phyloP scores from a whole-genome alignment of 2,329 filamentous ascomycete genomes.

The Corinectria fuckeliana region DNA sequence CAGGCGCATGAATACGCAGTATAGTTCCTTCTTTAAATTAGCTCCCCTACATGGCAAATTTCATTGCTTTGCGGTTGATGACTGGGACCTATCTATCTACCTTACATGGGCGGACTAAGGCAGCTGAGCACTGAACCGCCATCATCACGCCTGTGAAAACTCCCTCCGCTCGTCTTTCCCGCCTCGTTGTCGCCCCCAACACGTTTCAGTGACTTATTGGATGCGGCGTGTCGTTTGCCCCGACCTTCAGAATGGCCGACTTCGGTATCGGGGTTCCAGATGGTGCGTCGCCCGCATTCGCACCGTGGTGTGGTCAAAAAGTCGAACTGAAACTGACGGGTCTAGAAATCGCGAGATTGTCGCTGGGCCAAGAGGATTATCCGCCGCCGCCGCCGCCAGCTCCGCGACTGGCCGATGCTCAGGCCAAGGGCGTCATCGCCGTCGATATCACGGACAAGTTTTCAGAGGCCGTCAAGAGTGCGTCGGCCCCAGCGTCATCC shows the following conservation, averaged over 20 bases:
- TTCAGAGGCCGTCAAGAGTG: constrained; percentile 59
- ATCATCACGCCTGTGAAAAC: constrained; percentile 8
- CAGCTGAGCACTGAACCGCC: constrained; percentile 10
- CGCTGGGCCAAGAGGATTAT: constrained; percentile 44
- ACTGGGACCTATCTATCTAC: not conserved
- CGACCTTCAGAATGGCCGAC: constrained; percentile 42
- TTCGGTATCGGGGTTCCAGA: constrained; percentile 45
- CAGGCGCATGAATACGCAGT: not conserved
- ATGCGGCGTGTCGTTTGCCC: constrained; percentile 22
- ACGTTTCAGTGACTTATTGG: constrained; percentile 6
- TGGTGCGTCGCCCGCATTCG: constrained; percentile 36
- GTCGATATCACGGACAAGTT: constrained; percentile 67
- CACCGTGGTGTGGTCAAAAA: constrained; percentile 19
- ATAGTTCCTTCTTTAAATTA: not conserved
- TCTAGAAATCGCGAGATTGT: constrained; percentile 51
- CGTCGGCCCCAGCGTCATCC: constrained; percentile 28
- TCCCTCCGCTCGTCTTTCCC: not conserved
- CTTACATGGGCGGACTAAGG: constrained; percentile 6
- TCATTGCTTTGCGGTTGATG: not conserved
- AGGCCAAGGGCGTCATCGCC: constrained; percentile 58
- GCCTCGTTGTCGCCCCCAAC: not conserved
- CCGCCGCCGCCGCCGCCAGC: constrained; percentile 41
- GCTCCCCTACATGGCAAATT: not conserved
- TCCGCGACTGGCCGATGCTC: constrained; percentile 48
- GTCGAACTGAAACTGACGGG: constrained; percentile 37